Conservation (phyloP, 2,329 filamentous ascomycete species). For the Sarocladium kiliense region DNA sequence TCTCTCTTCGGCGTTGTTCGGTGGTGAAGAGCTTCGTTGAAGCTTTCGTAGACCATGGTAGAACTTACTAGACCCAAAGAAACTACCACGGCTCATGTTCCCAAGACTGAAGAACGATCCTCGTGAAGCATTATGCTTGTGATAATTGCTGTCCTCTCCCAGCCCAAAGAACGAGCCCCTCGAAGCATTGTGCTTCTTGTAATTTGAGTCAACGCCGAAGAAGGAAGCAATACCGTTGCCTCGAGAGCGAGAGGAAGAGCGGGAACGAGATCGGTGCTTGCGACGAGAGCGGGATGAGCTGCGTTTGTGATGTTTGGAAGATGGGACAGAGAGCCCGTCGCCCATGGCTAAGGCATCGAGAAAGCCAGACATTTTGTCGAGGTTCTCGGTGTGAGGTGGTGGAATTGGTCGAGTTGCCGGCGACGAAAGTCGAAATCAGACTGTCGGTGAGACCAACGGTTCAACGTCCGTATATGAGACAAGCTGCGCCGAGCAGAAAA, state of each 20-base stretch:
- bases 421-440: not conserved
- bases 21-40: not conserved
- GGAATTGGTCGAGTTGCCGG: not conserved
- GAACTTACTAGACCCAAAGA: constrained; percentile 39
- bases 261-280: constrained; percentile 32
- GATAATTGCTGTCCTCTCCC: constrained; percentile 33
- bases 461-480: not conserved
- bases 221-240: constrained; percentile 25
- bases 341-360: constrained; percentile 26
- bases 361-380: constrained; percentile 19
- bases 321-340: constrained; percentile 26
- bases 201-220: constrained; percentile 26
- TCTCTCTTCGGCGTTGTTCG: not conserved
- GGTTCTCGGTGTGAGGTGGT: not conserved
- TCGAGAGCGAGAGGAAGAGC: constrained; percentile 31
- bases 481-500: not conserved
- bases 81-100: constrained; percentile 24
- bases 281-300: constrained; percentile 22
- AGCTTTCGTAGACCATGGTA: constrained; percentile 6
- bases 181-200: constrained; percentile 35
- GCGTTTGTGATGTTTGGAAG: constrained; percentile 20
- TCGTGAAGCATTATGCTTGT: constrained; percentile 20
- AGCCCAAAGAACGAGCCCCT: constrained; percentile 42
- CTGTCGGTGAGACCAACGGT: constrained; percentile 4
- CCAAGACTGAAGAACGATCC: constrained; percentile 7